These are phyloP conservation scores for Mycena kentingensis DNA, from an alignment of 768 basidiomycete species.

Conservation along the genomic window DNA sequence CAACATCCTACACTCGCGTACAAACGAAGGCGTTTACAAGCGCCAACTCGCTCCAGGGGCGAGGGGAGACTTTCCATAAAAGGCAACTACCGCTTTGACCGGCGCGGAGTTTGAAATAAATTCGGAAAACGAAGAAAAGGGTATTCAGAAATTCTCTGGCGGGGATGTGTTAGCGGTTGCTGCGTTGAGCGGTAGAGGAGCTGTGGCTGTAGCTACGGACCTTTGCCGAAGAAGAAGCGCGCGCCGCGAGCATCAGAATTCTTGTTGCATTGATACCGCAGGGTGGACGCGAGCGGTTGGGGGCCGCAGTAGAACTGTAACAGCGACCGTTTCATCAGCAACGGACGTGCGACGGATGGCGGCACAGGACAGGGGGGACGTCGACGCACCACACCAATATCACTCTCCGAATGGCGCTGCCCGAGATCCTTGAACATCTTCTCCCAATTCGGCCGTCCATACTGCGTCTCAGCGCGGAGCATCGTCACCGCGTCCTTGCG, in stretches of 20 bases:
- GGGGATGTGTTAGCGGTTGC: too few relatives aligned
- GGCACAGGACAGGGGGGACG: neutral
- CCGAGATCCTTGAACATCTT: constrained; percentile 70
- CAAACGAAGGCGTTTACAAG: too few relatives aligned
- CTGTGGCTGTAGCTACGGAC: too few relatives aligned
- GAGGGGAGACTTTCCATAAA: too few relatives aligned
- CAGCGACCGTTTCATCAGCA: too few relatives aligned
- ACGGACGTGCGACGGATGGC: neutral
- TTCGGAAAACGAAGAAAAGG: too few relatives aligned
- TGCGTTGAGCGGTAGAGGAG: too few relatives aligned
- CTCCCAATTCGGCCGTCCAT: constrained; percentile 88
- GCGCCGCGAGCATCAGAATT: constrained; percentile 57
- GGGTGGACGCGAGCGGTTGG: constrained; percentile 45
- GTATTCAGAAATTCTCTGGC: too few relatives aligned
- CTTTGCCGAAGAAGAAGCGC: constrained; percentile 70
- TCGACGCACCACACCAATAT: constrained; percentile 77
- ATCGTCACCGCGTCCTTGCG: constrained; percentile 83
- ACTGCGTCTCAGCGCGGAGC: constrained; percentile 89
- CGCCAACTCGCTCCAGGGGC: too few relatives aligned
- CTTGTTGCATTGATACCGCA: constrained; percentile 63
- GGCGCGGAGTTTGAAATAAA: too few relatives aligned
- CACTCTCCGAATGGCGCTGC: constrained; percentile 84
- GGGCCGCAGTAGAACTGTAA: constrained; percentile 64
- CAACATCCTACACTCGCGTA: too few relatives aligned
- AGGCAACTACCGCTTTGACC: too few relatives aligned